Evolutionary conservation across 2,329 filamentous ascomycete species (phyloP).

Genomic region (Paracorniculantispora psalliotae): DNA sequence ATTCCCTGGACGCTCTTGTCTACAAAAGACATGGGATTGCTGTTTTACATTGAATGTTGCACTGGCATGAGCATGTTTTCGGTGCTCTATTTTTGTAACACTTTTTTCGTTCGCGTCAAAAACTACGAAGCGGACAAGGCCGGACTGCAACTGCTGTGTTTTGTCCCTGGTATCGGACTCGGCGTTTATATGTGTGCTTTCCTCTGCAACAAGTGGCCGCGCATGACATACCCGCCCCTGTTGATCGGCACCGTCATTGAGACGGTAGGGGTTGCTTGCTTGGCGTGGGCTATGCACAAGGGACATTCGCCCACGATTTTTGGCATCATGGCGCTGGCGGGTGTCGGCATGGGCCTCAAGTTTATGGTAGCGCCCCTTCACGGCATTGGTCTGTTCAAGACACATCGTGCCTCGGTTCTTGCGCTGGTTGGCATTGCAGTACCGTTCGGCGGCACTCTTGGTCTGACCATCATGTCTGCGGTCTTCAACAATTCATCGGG

Average conservation of each 20-base stretch:
- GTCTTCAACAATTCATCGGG: constrained; percentile 59
- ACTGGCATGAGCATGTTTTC: constrained; percentile 52
- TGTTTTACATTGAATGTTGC: constrained; percentile 58
- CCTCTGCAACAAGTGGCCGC: constrained; percentile 55
- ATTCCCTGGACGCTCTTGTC: constrained; percentile 56
- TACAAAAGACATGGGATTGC: constrained; percentile 53
- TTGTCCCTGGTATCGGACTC: constrained; percentile 34
- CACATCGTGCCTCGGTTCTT: constrained; percentile 52
- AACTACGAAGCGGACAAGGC: constrained; percentile 45
- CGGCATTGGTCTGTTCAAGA: constrained; percentile 56
- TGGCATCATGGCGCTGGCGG: constrained; percentile 62
- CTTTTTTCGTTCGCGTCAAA: constrained; percentile 61
- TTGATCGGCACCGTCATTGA: constrained; percentile 52
- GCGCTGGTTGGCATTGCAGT: constrained; percentile 55
- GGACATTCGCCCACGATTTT: constrained; percentile 49
- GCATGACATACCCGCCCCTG: constrained; percentile 57
- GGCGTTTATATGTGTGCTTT: constrained; percentile 56
- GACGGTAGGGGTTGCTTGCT: constrained; percentile 51
- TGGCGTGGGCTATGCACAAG: constrained; percentile 52
- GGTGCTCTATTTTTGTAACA: constrained; percentile 62
- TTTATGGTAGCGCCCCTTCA: constrained; percentile 62
- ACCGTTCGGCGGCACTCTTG: constrained; percentile 60
- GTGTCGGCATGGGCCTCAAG: constrained; percentile 58
- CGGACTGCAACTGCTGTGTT: constrained; percentile 57
- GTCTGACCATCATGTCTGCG: constrained; percentile 61